Conservation (phyloP, 768 basidiomycete genomes). For the Mycena kentingensis region DNA sequence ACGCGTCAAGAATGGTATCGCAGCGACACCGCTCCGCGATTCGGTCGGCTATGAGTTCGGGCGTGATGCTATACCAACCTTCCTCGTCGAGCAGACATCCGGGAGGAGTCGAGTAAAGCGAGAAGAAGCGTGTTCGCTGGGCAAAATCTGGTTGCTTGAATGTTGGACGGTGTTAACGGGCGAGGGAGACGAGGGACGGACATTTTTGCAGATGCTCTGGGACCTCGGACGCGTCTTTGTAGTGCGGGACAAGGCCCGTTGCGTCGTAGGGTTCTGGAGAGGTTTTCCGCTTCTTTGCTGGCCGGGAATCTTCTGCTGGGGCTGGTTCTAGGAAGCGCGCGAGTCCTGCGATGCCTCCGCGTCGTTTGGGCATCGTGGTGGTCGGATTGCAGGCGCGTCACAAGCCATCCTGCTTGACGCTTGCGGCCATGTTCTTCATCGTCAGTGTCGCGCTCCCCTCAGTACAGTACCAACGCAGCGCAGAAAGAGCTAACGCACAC, state of each 20-base stretch:
- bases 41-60: slow-evolving; percentile 87
- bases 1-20: slow-evolving; percentile 85
- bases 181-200: slow-evolving; percentile 44
- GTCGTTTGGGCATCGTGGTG: slow-evolving; percentile 41
- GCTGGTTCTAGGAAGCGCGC: slow-evolving; percentile 38
- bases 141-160: slow-evolving; percentile 64
- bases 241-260: slow-evolving; percentile 72
- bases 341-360: slow-evolving; percentile 45
- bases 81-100: slow-evolving; percentile 91
- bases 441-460: slow-evolving; percentile 41
- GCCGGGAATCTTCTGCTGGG: slow-evolving; percentile 23
- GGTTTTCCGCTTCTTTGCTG: slow-evolving; percentile 40
- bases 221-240: slow-evolving; percentile 63
- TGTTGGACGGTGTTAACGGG: slow-evolving; percentile 1
- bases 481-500: slow-evolving; percentile 98
- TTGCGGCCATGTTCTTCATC: slow-evolving; percentile 66
- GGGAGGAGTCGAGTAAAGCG: slow-evolving; percentile 62
- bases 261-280: slow-evolving; percentile 56
- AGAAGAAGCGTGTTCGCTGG: slow-evolving; percentile 83
- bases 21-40: slow-evolving; percentile 93
- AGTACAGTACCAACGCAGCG: slow-evolving; percentile 10
- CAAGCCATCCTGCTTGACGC: background rate
- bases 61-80: slow-evolving; percentile 98
- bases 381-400: background rate
- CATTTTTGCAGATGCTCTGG: slow-evolving; percentile 84